Evolutionary conservation across 768 basidiomycete species (phyloP).

Genomic region (Tricholoma furcatifolium): DNA sequence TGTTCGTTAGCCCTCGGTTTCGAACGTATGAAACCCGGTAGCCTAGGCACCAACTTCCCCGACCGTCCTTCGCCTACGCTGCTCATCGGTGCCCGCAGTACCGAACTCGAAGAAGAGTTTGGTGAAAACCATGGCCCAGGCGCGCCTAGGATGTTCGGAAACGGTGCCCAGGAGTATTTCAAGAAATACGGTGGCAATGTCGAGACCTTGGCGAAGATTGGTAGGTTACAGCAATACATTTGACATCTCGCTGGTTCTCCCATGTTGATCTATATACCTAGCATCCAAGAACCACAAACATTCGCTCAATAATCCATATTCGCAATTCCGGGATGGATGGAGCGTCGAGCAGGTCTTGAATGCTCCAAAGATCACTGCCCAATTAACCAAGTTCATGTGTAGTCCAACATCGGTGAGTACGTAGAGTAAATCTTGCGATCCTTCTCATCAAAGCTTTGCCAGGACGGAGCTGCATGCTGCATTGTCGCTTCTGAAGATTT

Average conservation of each 20-base stretch:
- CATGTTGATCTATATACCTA: conserved; percentile 20
- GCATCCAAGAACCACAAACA: conserved; percentile 86
- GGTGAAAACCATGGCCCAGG: conserved; percentile 69
- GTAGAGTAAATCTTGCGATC: not conserved
- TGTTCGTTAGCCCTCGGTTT: conserved; percentile 85
- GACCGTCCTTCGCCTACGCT: conserved; percentile 49
- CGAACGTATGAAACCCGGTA: conserved; percentile 80
- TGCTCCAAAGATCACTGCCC: conserved; percentile 66
- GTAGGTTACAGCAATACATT: conserved; percentile 47
- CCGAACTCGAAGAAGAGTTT: conserved; percentile 48
- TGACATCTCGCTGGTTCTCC: too few species aligned
- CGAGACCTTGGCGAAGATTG: conserved; percentile 74
- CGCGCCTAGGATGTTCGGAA: conserved; percentile 74
- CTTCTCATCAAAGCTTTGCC: not conserved
- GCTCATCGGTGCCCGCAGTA: conserved; percentile 41
- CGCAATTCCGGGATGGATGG: conserved; percentile 83
- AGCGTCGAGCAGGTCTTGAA: conserved; percentile 66
- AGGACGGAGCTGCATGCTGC: conserved; percentile 79
- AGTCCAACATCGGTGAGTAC: conserved; percentile 72
- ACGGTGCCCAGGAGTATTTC: conserved; percentile 77
- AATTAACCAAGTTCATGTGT: conserved; percentile 84
- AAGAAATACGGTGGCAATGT: conserved; percentile 67
- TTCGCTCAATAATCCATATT: conserved; percentile 80
- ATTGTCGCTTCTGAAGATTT: conserved; percentile 80
- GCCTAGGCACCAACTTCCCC: conserved; percentile 64